Conservation (phyloP, 2,329 filamentous ascomycete genomes). For the Cercospora canescens region DNA sequence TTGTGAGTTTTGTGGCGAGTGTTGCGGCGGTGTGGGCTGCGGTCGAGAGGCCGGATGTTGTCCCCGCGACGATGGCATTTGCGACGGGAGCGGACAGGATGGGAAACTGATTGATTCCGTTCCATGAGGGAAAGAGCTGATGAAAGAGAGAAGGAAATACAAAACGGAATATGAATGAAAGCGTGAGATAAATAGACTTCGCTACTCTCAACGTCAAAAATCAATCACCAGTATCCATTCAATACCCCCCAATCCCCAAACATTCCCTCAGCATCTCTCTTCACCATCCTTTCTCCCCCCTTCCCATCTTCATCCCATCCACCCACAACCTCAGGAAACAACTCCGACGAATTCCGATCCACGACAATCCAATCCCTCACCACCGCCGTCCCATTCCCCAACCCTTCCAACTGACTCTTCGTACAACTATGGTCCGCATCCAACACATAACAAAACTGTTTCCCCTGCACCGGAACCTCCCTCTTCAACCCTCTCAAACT, state of each 20-base stretch:
- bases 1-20: constrained; percentile 28
- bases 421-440: constrained; percentile 19
- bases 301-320: too few species aligned
- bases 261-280: too few species aligned
- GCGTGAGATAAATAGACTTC: too few species aligned
- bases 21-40: constrained; percentile 33
- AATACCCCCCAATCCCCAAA: too few species aligned
- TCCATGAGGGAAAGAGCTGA: too few species aligned
- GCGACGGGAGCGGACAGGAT: constrained; percentile 29
- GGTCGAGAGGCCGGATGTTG: constrained; percentile 30
- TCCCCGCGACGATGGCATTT: constrained; percentile 26
- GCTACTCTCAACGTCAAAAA: too few species aligned
- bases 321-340: constrained; percentile 15
- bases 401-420: constrained; percentile 15
- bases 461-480: constrained; percentile 14
- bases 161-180: too few species aligned
- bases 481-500: constrained; percentile 15
- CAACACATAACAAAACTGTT: constrained; percentile 22
- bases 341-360: constrained; percentile 17
- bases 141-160: too few species aligned
- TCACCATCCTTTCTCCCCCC: too few species aligned
- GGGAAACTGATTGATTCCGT: too few species aligned
- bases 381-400: constrained; percentile 17
- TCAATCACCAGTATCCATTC: too few species aligned
- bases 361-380: constrained; percentile 20